Evolutionary conservation across 108 stramenopile genomes (phyloP), one percentile per base, ranked within the genome.

Genomic region (Nannochloropsis salina): DNA sequence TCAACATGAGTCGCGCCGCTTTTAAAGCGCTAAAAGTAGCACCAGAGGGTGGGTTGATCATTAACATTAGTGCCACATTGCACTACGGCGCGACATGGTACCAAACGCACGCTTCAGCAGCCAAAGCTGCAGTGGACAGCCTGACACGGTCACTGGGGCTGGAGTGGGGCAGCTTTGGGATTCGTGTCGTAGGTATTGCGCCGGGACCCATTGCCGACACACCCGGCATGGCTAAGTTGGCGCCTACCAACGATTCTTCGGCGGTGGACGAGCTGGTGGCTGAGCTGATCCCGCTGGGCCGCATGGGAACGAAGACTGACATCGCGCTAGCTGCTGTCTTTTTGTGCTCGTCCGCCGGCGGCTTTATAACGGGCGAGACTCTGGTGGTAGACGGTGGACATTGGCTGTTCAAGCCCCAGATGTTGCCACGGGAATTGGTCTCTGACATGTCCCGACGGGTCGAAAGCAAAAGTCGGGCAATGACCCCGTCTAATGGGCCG

Each of bases 131-230:
- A 1, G 94, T 97, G 21, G 97, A 97, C 91, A 93, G 93, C 10
- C 83, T 97, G 61, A 97, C 97, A 5, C 86, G 85, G 82, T 84
- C 92, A 85, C 90, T 97, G 47, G 96, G 95, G 15, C 86, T 97
- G 80, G 97, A 97, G 89, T 97, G 97, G 97, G 97, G 97, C 2
- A 83, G 84, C 21, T 90, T 96, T 90, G 88, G 92, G 31, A 94
- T 97, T 80, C 86, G 97, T 85, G 96, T 97, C 8, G 94, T 93
- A 83, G 96, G 95, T 6, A 95, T 97, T 80, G 97, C 97, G 42
- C 97, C 97, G 11, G 97, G 97, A 31, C 95, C 97, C 15, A 96
- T 96, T 83, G 94, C 89, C 4, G 86, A 96, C 90, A 97, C 96
- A 12, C 96, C 96, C 10, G 97, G 97, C 41, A 97, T 95, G 84